Evolutionary conservation across 2,329 filamentous ascomycete species (phyloP), one percentile per base, ranked within the genome.

Genomic region (Aureobasidium namibiae): DNA sequence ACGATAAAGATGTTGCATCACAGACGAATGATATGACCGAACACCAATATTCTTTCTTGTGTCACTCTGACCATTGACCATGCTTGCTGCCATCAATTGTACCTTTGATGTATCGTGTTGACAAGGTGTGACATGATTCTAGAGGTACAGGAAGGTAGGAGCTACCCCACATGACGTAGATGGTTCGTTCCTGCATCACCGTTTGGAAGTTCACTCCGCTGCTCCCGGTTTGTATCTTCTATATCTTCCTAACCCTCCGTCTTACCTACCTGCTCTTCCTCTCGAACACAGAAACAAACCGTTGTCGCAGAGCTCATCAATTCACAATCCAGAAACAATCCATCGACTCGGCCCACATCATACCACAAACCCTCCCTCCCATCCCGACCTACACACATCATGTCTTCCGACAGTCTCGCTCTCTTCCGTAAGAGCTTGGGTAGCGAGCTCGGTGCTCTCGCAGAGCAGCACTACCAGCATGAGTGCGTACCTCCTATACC

Each of bases 381-480:
- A n/a, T n/a, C n/a, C n/a, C n/a, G n/a, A n/a, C n/a, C n/a, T n/a
- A n/a, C n/a, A n/a, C n/a, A 53, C 49, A 58, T 16, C 44, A 74
- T 74, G 73, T 75, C 72, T 62, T 67, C 74, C 48, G 76, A 81
- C 61, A 76, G 77, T 3, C 67, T 81, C 50, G 76, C 79, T 16
- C 65, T 75, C 38, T 70, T 80, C 65, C 76, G 80, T 56, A 76
- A 72, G 61, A 72, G 69, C 50, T 68, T 76, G 46, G 72, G 73
- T 39, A 73, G 78, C 16, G 82, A 85, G 60, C 76, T 85, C 16
- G 70, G 70, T 44, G 73, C 73, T 52, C 76, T 86, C 3, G 83
- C 82, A 18, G 79, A 83, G 62, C 71, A 83, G 63, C 83, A 85
- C 67, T 68, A 83, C 59, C 73, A 84, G 64, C 76, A 83, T 61